phyloP scores from a whole-genome alignment of 176 grass and related monocot genomes.

The Rhipidocladum racemiflorum region DNA sequence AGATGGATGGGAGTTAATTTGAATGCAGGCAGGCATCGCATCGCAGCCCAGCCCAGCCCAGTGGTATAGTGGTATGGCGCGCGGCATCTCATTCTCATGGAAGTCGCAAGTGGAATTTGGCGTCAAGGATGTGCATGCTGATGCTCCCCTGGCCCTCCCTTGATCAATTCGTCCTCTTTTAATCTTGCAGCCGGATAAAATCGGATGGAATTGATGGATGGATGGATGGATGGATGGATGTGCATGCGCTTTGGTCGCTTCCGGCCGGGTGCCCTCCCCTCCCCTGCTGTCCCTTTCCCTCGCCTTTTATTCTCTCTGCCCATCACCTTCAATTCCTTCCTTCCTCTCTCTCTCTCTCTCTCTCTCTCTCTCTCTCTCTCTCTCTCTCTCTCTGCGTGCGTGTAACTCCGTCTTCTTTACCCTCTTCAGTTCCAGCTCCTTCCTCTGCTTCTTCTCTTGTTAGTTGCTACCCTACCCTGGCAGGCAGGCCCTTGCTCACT shows the following conservation, averaged over 20 bases:
- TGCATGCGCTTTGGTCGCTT: not conserved
- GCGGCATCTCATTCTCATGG: not conserved
- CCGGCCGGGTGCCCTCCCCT: not conserved
- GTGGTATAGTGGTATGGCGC: too few species aligned
- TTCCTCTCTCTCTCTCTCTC: too few species aligned
- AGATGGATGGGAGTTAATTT: too few species aligned
- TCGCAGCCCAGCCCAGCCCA: not conserved
- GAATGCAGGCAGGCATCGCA: too few species aligned
- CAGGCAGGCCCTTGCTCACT: not conserved
- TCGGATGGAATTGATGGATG: not conserved
- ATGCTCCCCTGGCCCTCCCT: not conserved
- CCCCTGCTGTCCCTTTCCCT: not conserved
- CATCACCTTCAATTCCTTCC: not conserved
- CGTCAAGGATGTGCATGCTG: slow-evolving; percentile 28
- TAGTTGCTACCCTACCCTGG: too few species aligned
- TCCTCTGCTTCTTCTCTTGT: not conserved
- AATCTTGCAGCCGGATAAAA: not conserved
- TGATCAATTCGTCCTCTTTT: not conserved
- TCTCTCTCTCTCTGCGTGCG: too few species aligned
- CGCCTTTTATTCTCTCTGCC: not conserved
- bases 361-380: too few species aligned
- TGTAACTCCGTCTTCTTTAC: too few species aligned
- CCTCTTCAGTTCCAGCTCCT: too few species aligned
- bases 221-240: not conserved
- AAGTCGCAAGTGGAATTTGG: slow-evolving; percentile 30